Evolutionary conservation across 768 basidiomycete species (phyloP).

Genomic region (Termitomyces sp.): DNA sequence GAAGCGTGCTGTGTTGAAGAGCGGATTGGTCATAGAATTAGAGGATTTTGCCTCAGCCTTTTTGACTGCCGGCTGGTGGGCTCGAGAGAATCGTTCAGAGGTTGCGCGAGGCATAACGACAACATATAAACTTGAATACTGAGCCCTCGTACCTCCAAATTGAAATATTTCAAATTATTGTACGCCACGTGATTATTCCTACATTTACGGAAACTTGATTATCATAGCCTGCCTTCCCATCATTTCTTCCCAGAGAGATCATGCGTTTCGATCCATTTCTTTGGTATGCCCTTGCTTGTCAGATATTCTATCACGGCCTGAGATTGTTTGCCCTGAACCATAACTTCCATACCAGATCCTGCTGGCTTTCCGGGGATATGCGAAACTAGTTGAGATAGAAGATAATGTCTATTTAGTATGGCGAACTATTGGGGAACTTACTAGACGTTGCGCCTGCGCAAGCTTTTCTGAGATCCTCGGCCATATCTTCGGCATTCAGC

Average conservation of each 20-base stretch:
- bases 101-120: slow-evolving; percentile 75
- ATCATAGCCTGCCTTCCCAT: not conserved
- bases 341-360: slow-evolving; percentile 55
- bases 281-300: slow-evolving; percentile 66
- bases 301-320: slow-evolving; percentile 63
- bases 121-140: too few species aligned
- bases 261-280: slow-evolving; percentile 66
- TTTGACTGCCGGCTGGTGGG: slow-evolving; percentile 59
- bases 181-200: not conserved
- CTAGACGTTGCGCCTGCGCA: slow-evolving; percentile 82
- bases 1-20: slow-evolving; percentile 92
- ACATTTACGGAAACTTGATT: not conserved
- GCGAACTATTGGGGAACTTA: slow-evolving; percentile 24
- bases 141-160: not conserved
- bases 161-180: not conserved
- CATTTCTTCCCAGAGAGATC: slow-evolving; percentile 48
- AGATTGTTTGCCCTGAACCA: slow-evolving; percentile 83
- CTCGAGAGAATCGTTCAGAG: slow-evolving; percentile 62
- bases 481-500: slow-evolving; percentile 63
- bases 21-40: slow-evolving; percentile 66
- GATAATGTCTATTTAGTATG: not conserved
- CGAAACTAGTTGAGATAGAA: slow-evolving; percentile 38
- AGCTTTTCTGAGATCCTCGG: slow-evolving; percentile 67
- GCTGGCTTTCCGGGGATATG: slow-evolving; percentile 50
- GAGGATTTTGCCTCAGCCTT: slow-evolving; percentile 39